Base-by-base conservation (phyloP, 108 stramenopile species). In the Stephanodiscus triporus region DNA sequence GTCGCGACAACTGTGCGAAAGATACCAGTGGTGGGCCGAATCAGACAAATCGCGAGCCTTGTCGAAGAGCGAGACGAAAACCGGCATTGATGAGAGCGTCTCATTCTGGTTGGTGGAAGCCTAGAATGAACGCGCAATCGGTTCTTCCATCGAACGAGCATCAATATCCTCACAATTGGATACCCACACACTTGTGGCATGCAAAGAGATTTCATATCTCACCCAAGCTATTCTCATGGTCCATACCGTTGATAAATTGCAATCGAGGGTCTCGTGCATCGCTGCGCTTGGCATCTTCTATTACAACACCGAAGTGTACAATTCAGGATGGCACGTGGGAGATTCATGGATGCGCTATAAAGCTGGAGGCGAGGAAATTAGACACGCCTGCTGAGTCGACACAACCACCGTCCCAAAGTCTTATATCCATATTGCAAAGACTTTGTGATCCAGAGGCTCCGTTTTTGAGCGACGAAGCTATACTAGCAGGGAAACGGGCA, bases 141-240 rank as follows among this genome's bases (percentile, higher is more conserved):
- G 19, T 10, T 57, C 36, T 34, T 60, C 20, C 40, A 76, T n/a
- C n/a, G n/a, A n/a, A n/a, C n/a, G n/a, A n/a, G n/a, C 17, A 34
- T 32, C 9, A 23, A 24, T 4, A 60, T 42, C 22, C 34, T 40
- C 70, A 65, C 45, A 66, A 71, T 22, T 95, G 93, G 93, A 88
- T 92, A 60, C 60, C 82, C 22, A 92, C 91, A 27, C 93, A 95
- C 48, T 47, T 88, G 7, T 95, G 93, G 93, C 91, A 95, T 65
- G 83, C 88, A 36, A 92, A 95, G 76, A 85, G 93, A 45, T 95
- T 95, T 82, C 91, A 89, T 43, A 87, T 91, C 74, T 62, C 68
- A 29, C 32, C 70, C 30, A 27, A 49, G 42, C 66, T 55, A 0
- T 66, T 91, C 59, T 86, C 84, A 26, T 92, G 88, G 93, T 63